Evolutionary conservation across 2,329 filamentous ascomycete species (phyloP).

Genomic region (Fusarium longipes): DNA sequence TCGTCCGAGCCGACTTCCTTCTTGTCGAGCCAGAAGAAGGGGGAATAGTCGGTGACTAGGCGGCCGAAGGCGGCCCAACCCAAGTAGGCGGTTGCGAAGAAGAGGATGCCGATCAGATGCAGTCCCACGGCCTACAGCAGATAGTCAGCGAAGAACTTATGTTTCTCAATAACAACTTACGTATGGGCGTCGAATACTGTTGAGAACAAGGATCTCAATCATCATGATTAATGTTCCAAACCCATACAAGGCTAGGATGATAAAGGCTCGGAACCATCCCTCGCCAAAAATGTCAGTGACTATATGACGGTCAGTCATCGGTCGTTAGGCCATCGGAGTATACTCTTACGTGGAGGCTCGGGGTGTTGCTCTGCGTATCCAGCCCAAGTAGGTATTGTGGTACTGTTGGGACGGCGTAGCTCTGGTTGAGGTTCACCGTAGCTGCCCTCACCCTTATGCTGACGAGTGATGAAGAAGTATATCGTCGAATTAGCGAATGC

Average conservation of each 20-base stretch:
- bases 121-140: conserved; percentile 56
- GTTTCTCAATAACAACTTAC: conserved; percentile 50
- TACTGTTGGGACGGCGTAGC: conserved; percentile 14
- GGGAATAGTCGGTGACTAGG: conserved; percentile 56
- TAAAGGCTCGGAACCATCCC: conserved; percentile 60
- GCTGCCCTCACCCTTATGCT: conserved; percentile 41
- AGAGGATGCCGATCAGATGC: conserved; percentile 57
- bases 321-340: conserved; percentile 22
- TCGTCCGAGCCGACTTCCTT: conserved; percentile 56
- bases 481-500: conserved; percentile 62
- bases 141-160: conserved; percentile 15
- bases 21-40: conserved; percentile 65
- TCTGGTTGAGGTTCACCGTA: conserved; percentile 20
- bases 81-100: conserved; percentile 59
- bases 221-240: conserved; percentile 58
- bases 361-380: conserved; percentile 10
- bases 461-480: conserved; percentile 60
- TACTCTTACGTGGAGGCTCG: conserved; percentile 42
- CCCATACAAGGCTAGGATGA: conserved; percentile 59
- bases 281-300: conserved; percentile 62
- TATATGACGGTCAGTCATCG: conserved; percentile 43
- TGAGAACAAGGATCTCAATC: conserved; percentile 61
- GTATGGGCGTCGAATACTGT: conserved; percentile 64
- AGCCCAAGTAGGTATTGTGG: conserved; percentile 15
- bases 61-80: conserved; percentile 62